Evolutionary conservation across 345 rosid genomes (phyloP).

Genomic region (Moricandia arvensis): DNA sequence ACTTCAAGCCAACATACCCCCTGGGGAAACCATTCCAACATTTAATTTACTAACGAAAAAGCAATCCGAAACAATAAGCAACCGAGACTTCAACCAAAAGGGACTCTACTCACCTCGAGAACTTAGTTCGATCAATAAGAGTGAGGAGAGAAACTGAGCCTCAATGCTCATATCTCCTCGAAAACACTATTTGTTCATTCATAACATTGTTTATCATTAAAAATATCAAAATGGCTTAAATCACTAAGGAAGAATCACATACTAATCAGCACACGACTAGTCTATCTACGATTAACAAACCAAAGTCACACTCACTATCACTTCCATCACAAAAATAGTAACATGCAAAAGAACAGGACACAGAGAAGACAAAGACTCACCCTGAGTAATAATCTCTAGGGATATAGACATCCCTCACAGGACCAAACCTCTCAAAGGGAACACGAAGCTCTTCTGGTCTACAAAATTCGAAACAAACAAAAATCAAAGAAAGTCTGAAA

Average conservation of each 20-base stretch:
- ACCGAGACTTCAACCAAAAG: neutral
- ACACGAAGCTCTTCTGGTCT: constrained; percentile 88
- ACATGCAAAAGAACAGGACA: neutral
- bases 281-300: neutral
- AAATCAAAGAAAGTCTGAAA: neutral
- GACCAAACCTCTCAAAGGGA: constrained; percentile 87
- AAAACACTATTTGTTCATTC: neutral
- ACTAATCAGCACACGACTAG: neutral
- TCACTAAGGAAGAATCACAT: neutral
- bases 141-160: neutral
- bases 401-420: constrained; percentile 86
- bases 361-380: constrained; percentile 41
- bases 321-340: neutral
- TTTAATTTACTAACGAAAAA: constrained; percentile 51
- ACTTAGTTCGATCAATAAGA: neutral
- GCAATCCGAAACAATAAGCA: constrained; percentile 20
- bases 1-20: constrained; percentile 97
- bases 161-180: neutral
- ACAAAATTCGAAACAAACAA: constrained; percentile 11
- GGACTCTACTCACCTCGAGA: constrained; percentile 23
- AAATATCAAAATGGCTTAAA: neutral
- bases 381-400: constrained; percentile 93
- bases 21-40: constrained; percentile 88
- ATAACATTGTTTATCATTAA: neutral
- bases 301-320: neutral